Evolutionary conservation across 257 asterid genomes (phyloP).

Genomic region (Catharanthus roseus): DNA sequence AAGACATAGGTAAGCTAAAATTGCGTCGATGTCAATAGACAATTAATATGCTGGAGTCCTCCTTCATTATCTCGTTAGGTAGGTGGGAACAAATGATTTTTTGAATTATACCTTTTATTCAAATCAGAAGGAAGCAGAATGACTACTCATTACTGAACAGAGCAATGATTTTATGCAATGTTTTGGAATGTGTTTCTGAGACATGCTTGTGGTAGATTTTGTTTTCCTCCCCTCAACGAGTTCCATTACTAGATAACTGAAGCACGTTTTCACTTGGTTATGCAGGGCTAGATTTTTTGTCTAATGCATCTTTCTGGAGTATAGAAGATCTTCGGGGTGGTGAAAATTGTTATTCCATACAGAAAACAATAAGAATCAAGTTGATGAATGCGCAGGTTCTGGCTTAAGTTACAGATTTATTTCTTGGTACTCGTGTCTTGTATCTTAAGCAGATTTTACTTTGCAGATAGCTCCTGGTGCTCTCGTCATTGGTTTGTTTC

Average conservation of each 20-base stretch:
- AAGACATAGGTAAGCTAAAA: conserved; percentile 50
- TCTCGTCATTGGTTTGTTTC: conserved; percentile 78
- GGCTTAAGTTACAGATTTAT: neutral
- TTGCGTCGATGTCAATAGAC: neutral
- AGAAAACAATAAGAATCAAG: conserved; percentile 44
- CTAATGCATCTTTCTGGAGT: conserved; percentile 10
- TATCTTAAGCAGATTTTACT: neutral
- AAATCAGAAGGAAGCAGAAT: neutral
- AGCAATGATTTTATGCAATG: neutral
- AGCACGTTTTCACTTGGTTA: neutral
- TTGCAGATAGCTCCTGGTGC: conserved; percentile 66
- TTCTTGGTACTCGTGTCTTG: neutral
- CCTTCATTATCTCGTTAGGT: neutral
- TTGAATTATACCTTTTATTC: neutral
- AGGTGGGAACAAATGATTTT: neutral
- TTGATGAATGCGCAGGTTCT: conserved; percentile 72
- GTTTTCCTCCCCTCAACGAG: neutral
- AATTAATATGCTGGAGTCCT: neutral
- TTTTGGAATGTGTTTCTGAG: neutral
- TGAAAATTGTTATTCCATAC: conserved; percentile 71
- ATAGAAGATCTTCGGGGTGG: conserved; percentile 43
- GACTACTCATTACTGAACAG: neutral
- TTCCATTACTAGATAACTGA: neutral
- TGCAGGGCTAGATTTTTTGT: conserved; percentile 14
- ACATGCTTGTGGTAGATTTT: neutral